Base-by-base conservation (phyloP, 176 grass and related monocot genomes). In the Chrysopogon serrulatus region DNA sequence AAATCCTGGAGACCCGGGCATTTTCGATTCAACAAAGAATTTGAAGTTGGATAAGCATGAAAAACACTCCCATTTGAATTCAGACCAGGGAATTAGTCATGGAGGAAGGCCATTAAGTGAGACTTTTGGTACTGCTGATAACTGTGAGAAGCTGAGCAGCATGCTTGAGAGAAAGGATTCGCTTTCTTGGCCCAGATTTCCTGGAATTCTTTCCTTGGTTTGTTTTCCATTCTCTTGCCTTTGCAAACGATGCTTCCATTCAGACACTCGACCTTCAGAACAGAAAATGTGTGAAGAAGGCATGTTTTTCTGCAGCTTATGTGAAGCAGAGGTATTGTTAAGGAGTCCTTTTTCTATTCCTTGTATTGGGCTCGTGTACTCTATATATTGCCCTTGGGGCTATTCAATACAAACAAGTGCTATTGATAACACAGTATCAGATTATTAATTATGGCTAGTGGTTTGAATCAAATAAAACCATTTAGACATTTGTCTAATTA, bases 231-330 rank as follows among this genome's bases (percentile, higher is more conserved):
- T 94, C 34, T 79, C 62, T 44, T 88, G 84, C 81, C 60, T 90
- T 26, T 90, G 71, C 82, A 88, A 93, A 41, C 69, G 30, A 79
- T 95, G 89, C 59, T 36, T 83, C 48, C 81, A 81, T 85, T 30
- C 42, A 8, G 71, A 80, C 37, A 82, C 87, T 51, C 80, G 89
- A 28, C 84, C 65, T 56, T 94, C 93, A 82, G 96, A 95, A 65
- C 85, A 93, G 3, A 66, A 94, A 67, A 79, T 74, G 69, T 87
- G 91, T 59, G 96, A 99, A 78, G 93, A 96, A 28, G 96, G 93
- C 74, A 92, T 95, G 91, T 96, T 99, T 71, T 99, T 96, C 83
- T 99, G 93, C 82, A 99, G 96, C 84, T 59, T 96, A 32, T 99
- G 96, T 53, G 93, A 99, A 86, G 96, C 89, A 53, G 93, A 96